phyloP scores from a whole-genome alignment of 176 grass and related monocot species.

The Triticum monococcum region DNA sequence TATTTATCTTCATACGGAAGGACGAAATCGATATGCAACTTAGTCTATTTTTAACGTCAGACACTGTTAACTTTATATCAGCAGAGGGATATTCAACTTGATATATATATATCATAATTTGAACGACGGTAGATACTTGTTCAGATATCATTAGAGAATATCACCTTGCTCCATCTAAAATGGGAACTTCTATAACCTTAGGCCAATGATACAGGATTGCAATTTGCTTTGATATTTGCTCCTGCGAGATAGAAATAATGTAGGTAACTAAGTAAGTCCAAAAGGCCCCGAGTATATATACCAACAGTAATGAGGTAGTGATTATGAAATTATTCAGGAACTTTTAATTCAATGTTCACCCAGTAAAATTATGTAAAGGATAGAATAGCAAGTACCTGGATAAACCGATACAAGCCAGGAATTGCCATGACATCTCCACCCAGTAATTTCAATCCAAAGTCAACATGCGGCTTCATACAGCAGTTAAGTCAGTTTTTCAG shows the following conservation, averaged over 20 bases:
- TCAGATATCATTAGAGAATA: constrained; percentile 6
- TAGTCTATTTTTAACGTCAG: not conserved
- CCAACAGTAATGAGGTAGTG: not conserved
- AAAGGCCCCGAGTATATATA: not conserved
- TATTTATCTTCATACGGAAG: not conserved
- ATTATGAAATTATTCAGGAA: not conserved
- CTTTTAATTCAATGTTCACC: not conserved
- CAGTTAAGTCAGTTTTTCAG: constrained; percentile 26
- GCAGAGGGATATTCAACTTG: not conserved
- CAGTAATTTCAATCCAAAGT: constrained; percentile 87
- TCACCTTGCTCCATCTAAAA: constrained; percentile 87
- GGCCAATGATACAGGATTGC: constrained; percentile 93
- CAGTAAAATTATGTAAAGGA: not conserved
- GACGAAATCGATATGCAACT: not conserved
- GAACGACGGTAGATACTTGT: not conserved
- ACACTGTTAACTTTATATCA: not conserved
- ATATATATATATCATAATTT: not conserved
- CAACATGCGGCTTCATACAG: constrained; percentile 62
- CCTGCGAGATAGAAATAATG: constrained; percentile 34
- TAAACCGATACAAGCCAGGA: constrained; percentile 69
- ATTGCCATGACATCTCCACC: constrained; percentile 95
- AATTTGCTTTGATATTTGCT: constrained; percentile 77
- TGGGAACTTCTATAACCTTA: constrained; percentile 70
- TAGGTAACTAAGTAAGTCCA: constrained; percentile 10
- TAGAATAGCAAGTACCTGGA: constrained; percentile 53